Evolutionary conservation across 495 filamentous ascomycete genomes (phyloP).

Genomic region (Penicillium nucicola): DNA sequence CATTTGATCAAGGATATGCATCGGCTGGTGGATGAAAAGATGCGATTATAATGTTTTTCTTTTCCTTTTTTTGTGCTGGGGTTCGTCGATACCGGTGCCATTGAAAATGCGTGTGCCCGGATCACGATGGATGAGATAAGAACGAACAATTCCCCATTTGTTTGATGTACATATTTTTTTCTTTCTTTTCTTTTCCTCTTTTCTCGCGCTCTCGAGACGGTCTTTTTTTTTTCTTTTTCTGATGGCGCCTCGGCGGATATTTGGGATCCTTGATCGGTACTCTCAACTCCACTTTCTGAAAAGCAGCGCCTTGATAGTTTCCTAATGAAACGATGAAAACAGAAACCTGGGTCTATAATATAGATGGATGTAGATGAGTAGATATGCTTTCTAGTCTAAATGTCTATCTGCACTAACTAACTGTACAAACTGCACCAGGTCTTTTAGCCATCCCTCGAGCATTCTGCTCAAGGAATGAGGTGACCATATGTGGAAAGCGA

Average conservation of each 20-base stretch:
- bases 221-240: slow-evolving; percentile 22
- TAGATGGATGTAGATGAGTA: neutral
- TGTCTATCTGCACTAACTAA: slow-evolving; percentile 10
- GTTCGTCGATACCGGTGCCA: neutral
- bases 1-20: slow-evolving; percentile 18
- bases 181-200: slow-evolving; percentile 9
- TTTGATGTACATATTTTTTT: slow-evolving; percentile 31
- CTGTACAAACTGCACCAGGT: slow-evolving; percentile 3
- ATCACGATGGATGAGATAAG: slow-evolving; percentile 5
- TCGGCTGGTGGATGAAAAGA: neutral
- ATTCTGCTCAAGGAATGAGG: neutral
- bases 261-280: slow-evolving; percentile 28
- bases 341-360: slow-evolving; percentile 1
- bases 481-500: neutral
- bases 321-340: slow-evolving; percentile 31
- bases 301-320: slow-evolving; percentile 29
- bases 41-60: neutral
- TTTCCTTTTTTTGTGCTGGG: neutral
- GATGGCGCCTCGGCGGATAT: slow-evolving; percentile 25
- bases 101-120: neutral
- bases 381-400: slow-evolving; percentile 6
- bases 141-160: slow-evolving; percentile 27
- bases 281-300: slow-evolving; percentile 14
- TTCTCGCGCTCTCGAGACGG: slow-evolving; percentile 7
- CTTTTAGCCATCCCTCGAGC: neutral